Evolutionary conservation across 164 flowering plant genomes (phyloP).

Genomic region (Piper betle): DNA sequence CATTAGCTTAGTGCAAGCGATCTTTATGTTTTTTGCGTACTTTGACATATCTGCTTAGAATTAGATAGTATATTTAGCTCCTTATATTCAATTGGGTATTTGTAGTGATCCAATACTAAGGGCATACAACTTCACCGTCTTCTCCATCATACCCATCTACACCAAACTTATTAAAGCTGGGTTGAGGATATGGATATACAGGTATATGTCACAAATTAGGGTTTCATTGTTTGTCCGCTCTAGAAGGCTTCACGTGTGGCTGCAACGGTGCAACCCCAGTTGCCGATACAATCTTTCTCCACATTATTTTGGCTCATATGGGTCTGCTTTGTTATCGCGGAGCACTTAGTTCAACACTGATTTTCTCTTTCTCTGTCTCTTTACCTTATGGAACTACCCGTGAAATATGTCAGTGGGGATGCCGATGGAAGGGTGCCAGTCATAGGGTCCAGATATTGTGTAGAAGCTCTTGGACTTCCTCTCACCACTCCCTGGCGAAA

Average conservation of each 20-base stretch:
- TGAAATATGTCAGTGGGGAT: constrained; percentile 37
- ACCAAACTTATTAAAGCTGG: constrained; percentile 47
- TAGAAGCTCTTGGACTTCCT: constrained; percentile 40
- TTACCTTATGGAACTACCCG: not conserved
- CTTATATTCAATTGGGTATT: not conserved
- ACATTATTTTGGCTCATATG: no score
- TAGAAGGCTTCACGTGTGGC: not conserved
- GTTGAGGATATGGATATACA: constrained; percentile 55
- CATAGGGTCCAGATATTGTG: constrained; percentile 45
- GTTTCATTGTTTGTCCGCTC: not conserved
- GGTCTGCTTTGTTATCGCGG: not conserved
- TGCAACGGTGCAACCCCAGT: not conserved
- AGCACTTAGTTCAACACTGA: not conserved
- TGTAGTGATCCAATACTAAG: constrained; percentile 31
- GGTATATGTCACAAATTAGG: constrained; percentile 15
- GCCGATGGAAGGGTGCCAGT: constrained; percentile 63
- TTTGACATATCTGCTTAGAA: no score
- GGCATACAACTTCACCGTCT: constrained; percentile 24
- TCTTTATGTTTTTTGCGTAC: not conserved
- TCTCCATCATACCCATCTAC: constrained; percentile 44
- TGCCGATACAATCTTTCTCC: not conserved
- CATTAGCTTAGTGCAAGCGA: not conserved
- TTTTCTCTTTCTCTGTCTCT: not conserved
- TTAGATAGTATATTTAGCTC: no score
- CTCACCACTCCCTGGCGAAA: constrained; percentile 41